Evolutionary conservation across 164 flowering plant genomes (phyloP), one percentile per base, ranked within the genome.

Genomic region (Hamamelis virginiana): DNA sequence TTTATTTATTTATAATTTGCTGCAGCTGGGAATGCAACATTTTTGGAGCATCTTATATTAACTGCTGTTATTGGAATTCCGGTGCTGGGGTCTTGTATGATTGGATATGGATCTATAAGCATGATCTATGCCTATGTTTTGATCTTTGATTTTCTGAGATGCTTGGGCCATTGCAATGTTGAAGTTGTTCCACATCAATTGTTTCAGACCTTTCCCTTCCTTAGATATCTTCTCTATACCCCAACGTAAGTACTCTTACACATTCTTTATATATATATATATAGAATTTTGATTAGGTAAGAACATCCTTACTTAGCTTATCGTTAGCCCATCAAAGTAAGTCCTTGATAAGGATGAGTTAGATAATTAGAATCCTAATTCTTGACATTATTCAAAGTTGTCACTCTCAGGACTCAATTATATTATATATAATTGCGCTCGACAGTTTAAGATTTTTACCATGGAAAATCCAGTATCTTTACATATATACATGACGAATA

Each of bases 201-300:
- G 15, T 92, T 89, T 69, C 78, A 84, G 50, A 22, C 43, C 8
- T n/a, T 88, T 21, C 97, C 97, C 0, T 66, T 89, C 62, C 85
- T 90, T n/a, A 80, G 59, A 78, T 88, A 86, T 72, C 77, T 92
- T 47, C 16, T 94, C 67, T 86, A 86, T 56, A 92, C 97, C 1
- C 86, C 97, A 5, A 89, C 91, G 97, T 94, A 79, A 86, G 92
- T 80, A 19, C n/a, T n/a, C n/a, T n/a, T n/a, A n/a, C n/a, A n/a
- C 41, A 33, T 33, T 2, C 2, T 2, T 2, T 33, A 33, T 33
- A 33, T 33, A 33, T 33, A 33, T 33, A 33, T 33, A 33, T 33
- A 33, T 6, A 33, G 41, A 33, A 2, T 2, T 6, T 33, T 33
- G n/a, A n/a, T n/a, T n/a, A n/a, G n/a, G n/a, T n/a, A n/a, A n/a